phyloP scores from a whole-genome alignment of 2,329 filamentous ascomycete genomes.

The Chaetomium globosum region DNA sequence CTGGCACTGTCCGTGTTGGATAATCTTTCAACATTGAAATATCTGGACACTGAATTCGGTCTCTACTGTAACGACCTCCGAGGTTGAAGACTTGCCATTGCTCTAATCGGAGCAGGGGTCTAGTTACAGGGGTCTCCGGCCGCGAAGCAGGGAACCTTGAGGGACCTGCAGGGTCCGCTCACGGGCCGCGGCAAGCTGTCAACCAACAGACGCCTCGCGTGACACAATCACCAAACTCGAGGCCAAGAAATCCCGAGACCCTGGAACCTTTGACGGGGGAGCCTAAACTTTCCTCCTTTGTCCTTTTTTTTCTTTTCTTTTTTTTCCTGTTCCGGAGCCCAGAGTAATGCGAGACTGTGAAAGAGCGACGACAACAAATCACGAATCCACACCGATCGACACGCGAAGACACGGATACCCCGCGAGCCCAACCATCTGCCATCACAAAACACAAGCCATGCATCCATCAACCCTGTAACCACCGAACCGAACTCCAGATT shows the following conservation, averaged over 20 bases:
- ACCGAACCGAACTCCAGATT: background rate
- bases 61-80: background rate
- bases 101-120: background rate
- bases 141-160: conserved; percentile 16
- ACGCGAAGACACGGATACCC: background rate
- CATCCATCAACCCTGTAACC: conserved; percentile 21
- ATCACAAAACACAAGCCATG: conserved; percentile 1
- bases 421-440: conserved; percentile 5
- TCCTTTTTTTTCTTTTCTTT: background rate
- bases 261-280: background rate
- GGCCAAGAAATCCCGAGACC: conserved; percentile 9
- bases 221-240: conserved; percentile 16
- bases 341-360: background rate
- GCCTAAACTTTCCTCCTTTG: background rate
- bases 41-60: too few relatives aligned
- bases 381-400: background rate
- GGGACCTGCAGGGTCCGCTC: background rate
- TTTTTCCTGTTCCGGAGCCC: too few relatives aligned
- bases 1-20: too few relatives aligned
- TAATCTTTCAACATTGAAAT: too few relatives aligned
- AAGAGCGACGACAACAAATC: background rate
- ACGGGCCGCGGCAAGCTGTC: conserved; percentile 10
- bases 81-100: background rate
- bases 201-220: conserved; percentile 17
- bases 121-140: conserved; percentile 14